Evolutionary conservation across 768 basidiomycete species (phyloP).

Genomic region (Pleurotus giganteus): DNA sequence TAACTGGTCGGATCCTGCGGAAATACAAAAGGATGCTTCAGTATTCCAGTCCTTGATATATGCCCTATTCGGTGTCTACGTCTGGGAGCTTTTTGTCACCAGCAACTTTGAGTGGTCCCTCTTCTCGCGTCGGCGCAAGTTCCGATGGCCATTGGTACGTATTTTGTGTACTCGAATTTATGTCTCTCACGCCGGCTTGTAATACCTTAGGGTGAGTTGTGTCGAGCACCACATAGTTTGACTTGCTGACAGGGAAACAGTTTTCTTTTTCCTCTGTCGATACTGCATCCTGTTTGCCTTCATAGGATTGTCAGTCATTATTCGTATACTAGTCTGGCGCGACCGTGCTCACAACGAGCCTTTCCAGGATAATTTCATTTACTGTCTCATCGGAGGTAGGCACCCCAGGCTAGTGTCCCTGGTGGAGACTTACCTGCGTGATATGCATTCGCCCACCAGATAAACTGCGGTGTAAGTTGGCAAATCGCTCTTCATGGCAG

Average conservation of each 20-base stretch:
- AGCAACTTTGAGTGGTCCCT: constrained; percentile 69
- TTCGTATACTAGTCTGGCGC: neutral
- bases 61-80: constrained; percentile 60
- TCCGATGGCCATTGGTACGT: constrained; percentile 71
- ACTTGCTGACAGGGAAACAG: constrained; percentile 21
- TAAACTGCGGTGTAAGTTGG: constrained; percentile 56
- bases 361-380: constrained; percentile 54
- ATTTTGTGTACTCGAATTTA: neutral
- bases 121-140: constrained; percentile 50
- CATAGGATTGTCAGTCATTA: constrained; percentile 52
- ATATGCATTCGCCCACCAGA: constrained; percentile 28
- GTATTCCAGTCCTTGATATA: constrained; percentile 61
- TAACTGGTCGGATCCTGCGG: constrained; percentile 43
- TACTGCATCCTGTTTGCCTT: constrained; percentile 71
- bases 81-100: constrained; percentile 68
- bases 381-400: constrained; percentile 46
- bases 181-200: neutral
- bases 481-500: neutral
- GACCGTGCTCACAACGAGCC: neutral
- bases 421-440: neutral
- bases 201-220: constrained; percentile 19
- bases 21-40: constrained; percentile 30
- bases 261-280: constrained; percentile 68
- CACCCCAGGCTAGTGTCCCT: neutral
- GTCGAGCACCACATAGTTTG: constrained; percentile 5